phyloP scores from a whole-genome alignment of 345 rosid species.

The Lepidium sativum region DNA sequence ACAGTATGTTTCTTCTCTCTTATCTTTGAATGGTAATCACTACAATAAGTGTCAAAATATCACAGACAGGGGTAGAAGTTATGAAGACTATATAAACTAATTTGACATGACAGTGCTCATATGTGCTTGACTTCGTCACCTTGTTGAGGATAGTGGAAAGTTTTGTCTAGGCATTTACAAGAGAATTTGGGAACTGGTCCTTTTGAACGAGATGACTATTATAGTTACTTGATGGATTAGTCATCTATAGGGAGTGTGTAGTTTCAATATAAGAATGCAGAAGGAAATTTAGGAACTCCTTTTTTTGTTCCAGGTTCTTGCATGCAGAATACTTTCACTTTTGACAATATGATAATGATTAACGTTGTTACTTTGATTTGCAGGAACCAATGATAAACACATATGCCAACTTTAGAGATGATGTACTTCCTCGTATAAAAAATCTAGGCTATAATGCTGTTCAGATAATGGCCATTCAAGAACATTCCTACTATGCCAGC shows the following conservation, averaged over 20 bases:
- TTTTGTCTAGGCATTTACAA: neutral
- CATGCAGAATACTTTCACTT: neutral
- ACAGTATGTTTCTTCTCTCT: slow-evolving; percentile 44
- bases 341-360: neutral
- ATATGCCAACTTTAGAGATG: slow-evolving; percentile 84
- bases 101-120: neutral
- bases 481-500: slow-evolving; percentile 95
- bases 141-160: slow-evolving; percentile 1
- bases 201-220: neutral
- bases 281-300: neutral
- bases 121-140: neutral
- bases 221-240: neutral
- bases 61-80: slow-evolving; percentile 2
- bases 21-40: neutral
- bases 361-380: slow-evolving; percentile 13
- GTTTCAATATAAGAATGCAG: neutral
- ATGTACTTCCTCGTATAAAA: slow-evolving; percentile 94
- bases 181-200: neutral
- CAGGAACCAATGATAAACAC: slow-evolving; percentile 89
- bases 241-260: neutral
- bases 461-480: slow-evolving; percentile 98
- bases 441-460: slow-evolving; percentile 91
- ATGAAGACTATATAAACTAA: neutral
- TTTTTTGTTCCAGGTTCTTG: neutral
- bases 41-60: neutral